Evolutionary conservation across 768 basidiomycete species (phyloP).

Genomic region (Auriscalpium vulgare): DNA sequence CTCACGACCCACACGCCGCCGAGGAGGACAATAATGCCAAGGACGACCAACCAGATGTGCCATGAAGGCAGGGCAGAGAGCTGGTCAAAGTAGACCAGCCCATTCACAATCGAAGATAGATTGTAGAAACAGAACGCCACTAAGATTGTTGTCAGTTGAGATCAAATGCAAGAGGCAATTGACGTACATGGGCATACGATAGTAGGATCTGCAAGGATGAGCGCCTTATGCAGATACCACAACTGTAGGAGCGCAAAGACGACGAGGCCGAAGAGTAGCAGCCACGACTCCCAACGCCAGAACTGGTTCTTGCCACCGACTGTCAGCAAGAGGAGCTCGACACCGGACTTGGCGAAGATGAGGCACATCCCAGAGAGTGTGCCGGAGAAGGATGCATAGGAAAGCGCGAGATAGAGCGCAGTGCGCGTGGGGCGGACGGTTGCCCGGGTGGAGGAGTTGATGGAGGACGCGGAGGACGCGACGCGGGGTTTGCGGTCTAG

Average conservation of each 20-base stretch:
- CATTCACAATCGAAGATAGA: conserved; percentile 83
- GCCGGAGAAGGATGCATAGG: conserved; percentile 83
- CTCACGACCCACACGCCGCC: conserved; percentile 89
- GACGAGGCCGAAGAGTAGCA: conserved; percentile 62
- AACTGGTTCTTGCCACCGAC: conserved; percentile 73
- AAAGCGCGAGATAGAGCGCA: conserved; percentile 62
- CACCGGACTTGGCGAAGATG: conserved; percentile 88
- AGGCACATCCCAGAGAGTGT: conserved; percentile 89
- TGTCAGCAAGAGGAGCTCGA: conserved; percentile 79
- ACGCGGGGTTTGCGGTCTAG: conserved; percentile 33
- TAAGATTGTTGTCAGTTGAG: conserved; percentile 21
- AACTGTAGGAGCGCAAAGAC: conserved; percentile 74
- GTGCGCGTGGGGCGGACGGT: conserved; percentile 30
- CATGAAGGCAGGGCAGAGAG: conserved; percentile 57
- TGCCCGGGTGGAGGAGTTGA: conserved; percentile 10
- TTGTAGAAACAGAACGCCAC: conserved; percentile 97
- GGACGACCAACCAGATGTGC: conserved; percentile 66
- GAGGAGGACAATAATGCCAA: conserved; percentile 74
- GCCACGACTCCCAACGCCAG: conserved; percentile 79
- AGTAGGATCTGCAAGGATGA: conserved; percentile 78
- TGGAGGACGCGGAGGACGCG: conserved; percentile 23
- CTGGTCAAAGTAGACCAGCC: conserved; percentile 86
- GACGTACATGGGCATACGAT: conserved; percentile 77
- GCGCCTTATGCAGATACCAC: conserved; percentile 76
- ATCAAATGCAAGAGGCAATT: neutral